Evolutionary conservation across 225 moss, liverwort and hornwort species (phyloP), one percentile per base, ranked within the genome.

Genomic region (Sphagnum contortum): DNA sequence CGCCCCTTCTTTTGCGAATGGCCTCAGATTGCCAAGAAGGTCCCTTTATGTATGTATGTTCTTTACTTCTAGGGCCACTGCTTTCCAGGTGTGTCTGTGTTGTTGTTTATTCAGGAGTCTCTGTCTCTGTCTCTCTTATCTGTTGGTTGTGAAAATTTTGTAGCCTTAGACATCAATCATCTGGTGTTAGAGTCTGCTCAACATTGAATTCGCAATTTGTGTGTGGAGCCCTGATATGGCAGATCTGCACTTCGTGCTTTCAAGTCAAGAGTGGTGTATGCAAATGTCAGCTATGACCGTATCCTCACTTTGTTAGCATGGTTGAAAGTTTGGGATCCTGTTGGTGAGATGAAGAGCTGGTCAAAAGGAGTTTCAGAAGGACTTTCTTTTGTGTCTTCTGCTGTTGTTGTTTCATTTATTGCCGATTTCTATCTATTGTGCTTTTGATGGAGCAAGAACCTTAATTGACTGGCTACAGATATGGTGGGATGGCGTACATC

Each of bases 401-500:
- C 29, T 29, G 29, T 29, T 29, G 29, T 29, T 29, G 29, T 29
- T 29, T 29, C 29, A 29, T 29, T 29, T 29, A 29, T 12, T 13
- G 67, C 11, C 2, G 12, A 1, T 48, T 3, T 69, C 74, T 73
- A 73, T 60, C 61, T 2, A 13, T 56, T 48, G 8, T 6, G 51
- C 48, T 4, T 57, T 10, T 47, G 0, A 55, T 6, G 49, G 48
- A 14, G 59, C 13, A 45, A 7, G 60, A 5, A 2, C 49, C 72
- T 72, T 76, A 67, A 79, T 4, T 76, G 69, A 0, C 48, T 5
- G 63, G 45, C 44, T 50, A 12, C 47, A 91, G 94, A 94, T 71
- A 86, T 94, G 87, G 95, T 95, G 50, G 95, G 95, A 58, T 95
- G 95, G 95, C 86, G 90, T 10, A 95, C 92, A 4, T 75, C 95